Evolutionary conservation across 2,329 filamentous ascomycete genomes (phyloP), one percentile per base, ranked within the genome.

Genomic region (Microthyrium microscopicum): DNA sequence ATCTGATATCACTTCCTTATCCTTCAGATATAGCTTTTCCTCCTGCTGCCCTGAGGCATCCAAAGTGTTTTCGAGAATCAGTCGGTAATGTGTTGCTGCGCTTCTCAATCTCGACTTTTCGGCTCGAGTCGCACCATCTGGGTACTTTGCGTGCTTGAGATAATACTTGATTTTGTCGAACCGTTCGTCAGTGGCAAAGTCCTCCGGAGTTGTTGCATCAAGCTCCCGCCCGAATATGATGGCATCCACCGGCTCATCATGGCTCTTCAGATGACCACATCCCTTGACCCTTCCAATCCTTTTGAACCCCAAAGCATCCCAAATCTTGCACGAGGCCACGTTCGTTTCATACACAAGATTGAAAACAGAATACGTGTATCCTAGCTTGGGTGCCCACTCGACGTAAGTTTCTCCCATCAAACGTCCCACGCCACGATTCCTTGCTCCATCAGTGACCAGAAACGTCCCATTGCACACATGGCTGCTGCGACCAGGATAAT

Each of bases 151-250:
- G 54, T 85, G 83, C 58, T 92, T 91, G 50, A 95, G 73, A 58
- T 95, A 95, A 64, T 81, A 95, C 50, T 85, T 79, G 53, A 95
- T 95, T 66, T 94, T 94, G 64, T 94, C 87, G 64, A 95, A 95
- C 45, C 89, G 81, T 61, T 94, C 85, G 63, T 94, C 85, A 55
- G 78, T 85, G 47, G 87, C 77, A 52, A 81, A 76, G 53, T 89
- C 81, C 51, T 89, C 82, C n/a, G n/a, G n/a, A 46, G 68, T 70
- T 46, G 82, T 77, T 24, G 57, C 57, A 34, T 58, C 60, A 3
- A 67, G 50, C 40, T 73, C 69, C 17, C 70, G 60, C 5, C 84
- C 84, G 56, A 61, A 65, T 37, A 65, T 64, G 46, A 66, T 64
- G 16, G 61, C 61, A 39, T 66, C 61, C 8, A 66, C 53, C 5